These are phyloP conservation scores for Colletotrichum higginsianum DNA, from an alignment of 2,329 filamentous ascomycete genomes.

Conservation along the genomic window DNA sequence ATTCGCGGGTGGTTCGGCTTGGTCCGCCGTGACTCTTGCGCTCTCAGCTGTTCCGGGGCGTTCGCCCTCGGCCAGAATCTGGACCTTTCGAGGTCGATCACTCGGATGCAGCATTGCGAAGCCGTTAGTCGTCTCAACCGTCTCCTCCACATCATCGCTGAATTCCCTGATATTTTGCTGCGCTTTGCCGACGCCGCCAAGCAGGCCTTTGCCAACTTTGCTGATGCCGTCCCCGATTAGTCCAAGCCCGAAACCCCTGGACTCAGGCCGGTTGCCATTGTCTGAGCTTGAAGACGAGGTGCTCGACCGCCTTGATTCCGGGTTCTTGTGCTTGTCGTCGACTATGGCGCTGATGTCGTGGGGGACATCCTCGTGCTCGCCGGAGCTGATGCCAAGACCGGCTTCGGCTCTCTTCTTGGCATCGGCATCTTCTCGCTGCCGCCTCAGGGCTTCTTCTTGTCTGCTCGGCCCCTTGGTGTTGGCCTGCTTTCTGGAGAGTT, in stretches of 20 bases:
- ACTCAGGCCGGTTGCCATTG: conserved; percentile 29
- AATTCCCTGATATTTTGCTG: conserved; percentile 64
- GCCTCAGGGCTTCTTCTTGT: conserved; percentile 62
- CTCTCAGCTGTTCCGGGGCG: conserved; percentile 30
- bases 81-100: conserved; percentile 50
- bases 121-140: conserved; percentile 70
- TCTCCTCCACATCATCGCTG: conserved; percentile 65
- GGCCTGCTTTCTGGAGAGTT: conserved; percentile 70
- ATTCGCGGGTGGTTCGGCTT: conserved; percentile 44
- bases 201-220: conserved; percentile 52
- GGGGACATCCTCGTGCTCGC: conserved; percentile 67
- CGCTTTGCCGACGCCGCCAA: conserved; percentile 58
- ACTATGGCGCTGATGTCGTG: conserved; percentile 65
- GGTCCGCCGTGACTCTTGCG: conserved; percentile 17
- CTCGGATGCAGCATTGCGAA: conserved; percentile 54
- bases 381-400: conserved; percentile 64
- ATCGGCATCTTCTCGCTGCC: conserved; percentile 64
- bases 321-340: conserved; percentile 53
- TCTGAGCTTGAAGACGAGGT: conserved; percentile 42
- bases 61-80: conserved; percentile 53
- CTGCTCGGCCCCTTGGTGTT: conserved; percentile 67
- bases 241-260: conserved; percentile 39
- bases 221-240: conserved; percentile 65
- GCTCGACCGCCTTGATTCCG: conserved; percentile 33
- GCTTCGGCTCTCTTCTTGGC: conserved; percentile 66